Conservation (phyloP, 768 basidiomycete species). For the Tylopilus plumbeoviolaceoides region DNA sequence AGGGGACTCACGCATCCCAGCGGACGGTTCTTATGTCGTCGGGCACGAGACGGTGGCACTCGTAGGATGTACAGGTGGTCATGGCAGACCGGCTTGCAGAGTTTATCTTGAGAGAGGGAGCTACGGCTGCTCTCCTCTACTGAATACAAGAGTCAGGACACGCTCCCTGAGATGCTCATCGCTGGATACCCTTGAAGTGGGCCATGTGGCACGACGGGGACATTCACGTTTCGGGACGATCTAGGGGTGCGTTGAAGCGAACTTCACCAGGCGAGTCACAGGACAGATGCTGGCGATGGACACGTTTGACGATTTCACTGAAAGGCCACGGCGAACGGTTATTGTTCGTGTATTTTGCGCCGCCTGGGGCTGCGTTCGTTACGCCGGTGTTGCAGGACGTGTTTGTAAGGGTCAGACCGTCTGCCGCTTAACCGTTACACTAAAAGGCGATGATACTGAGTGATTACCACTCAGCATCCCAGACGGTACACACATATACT, state of each 20-base stretch:
- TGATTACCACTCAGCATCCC: too few relatives aligned
- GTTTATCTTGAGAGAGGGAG: slow-evolving; percentile 45
- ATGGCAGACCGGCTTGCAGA: slow-evolving; percentile 62
- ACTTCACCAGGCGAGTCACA: too few relatives aligned
- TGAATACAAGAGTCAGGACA: slow-evolving; percentile 84
- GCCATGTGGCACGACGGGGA: slow-evolving; percentile 67
- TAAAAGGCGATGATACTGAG: too few relatives aligned
- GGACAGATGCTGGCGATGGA: too few relatives aligned
- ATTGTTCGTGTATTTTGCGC: slow-evolving; percentile 77
- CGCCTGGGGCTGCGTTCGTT: slow-evolving; percentile 61
- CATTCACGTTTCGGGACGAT: slow-evolving; percentile 45
- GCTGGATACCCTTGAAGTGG: slow-evolving; percentile 52
- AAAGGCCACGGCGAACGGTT: neutral
- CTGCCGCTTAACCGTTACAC: too few relatives aligned
- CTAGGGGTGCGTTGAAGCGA: slow-evolving; percentile 33
- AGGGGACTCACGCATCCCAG: too few relatives aligned
- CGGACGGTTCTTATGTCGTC: slow-evolving; percentile 61
- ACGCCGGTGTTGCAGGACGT: slow-evolving; percentile 44
- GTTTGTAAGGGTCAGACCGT: too few relatives aligned
- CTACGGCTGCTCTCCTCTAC: slow-evolving; percentile 63
- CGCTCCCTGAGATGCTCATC: slow-evolving; percentile 47
- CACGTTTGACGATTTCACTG: too few relatives aligned
- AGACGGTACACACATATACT: too few relatives aligned
- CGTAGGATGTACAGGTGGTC: slow-evolving; percentile 51
- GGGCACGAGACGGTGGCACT: slow-evolving; percentile 59